Base-by-base conservation (phyloP, 805 yeast species). In the Pichia nakasei region DNA sequence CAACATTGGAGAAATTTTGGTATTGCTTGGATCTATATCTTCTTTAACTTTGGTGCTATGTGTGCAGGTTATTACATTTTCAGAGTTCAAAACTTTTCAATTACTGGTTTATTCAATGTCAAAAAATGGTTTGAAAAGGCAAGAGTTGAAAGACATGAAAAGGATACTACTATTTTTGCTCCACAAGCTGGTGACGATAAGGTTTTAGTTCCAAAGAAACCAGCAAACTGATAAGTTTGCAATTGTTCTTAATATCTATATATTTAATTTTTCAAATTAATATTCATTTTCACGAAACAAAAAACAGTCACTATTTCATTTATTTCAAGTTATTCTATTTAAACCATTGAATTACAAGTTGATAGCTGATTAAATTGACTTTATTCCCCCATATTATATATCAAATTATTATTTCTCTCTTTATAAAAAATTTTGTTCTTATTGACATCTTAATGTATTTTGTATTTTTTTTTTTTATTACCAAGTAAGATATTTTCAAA, bases 1-100 rank as follows among this genome's bases (percentile, higher is more conserved):
- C 55, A 73, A 46, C 63, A 78, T 35, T 82, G 86, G 86, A 73
- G 86, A 63, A 77, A 81, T 50, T 63, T 80, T 48, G 86, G 87
- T 21, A 67, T 80, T 52, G 68, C 69, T 54, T 73, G 76, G 69
- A 79, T 67, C 36, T 81, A 72, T 63, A 69, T 77, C 42, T 47
- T 64, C 33, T 77, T 80, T 68, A 79, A 80, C 51, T 45, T 72
- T 29, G 49, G 52, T 44, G 72, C 68, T 11, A 67, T 71, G 70
- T 58, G 65, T 37, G 53, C 35, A 20, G 58, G 63, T 39, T 69
- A 67, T 49, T 67, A 58, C 52, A 21, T 55, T 49, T 57, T 64
- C 64, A 54, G 72, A 61, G 60, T 65, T 48, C 50, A 58, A 53
- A 52, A 53, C 41, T 53, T 72, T 65, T 36, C 64, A 51, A 53